Evolutionary conservation across 257 asterid species (phyloP).

Genomic region (Schizonepeta tenuifolia): DNA sequence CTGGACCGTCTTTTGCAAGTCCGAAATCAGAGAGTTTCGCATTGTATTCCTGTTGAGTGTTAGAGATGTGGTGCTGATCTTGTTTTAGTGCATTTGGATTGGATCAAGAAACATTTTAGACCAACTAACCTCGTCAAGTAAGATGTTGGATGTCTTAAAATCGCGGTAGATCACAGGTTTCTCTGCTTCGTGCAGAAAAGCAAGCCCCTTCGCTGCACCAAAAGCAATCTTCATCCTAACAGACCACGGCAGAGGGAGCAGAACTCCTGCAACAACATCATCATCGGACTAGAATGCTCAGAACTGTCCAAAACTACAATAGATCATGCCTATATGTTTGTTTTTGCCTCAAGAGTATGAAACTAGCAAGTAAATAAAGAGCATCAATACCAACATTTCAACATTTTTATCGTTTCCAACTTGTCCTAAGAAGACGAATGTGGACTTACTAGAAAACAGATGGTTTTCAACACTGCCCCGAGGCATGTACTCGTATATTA

Average conservation of each 20-base stretch:
- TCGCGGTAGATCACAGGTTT: slow-evolving; percentile 93
- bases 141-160: slow-evolving; percentile 87
- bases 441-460: slow-evolving; percentile 67
- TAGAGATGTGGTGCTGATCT: background rate
- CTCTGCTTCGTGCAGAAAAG: slow-evolving; percentile 88
- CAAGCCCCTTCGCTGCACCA: slow-evolving; percentile 93
- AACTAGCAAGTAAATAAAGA: background rate
- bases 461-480: slow-evolving; percentile 79
- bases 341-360: background rate
- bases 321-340: too few relatives aligned
- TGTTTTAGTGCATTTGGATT: background rate
- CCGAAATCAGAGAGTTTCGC: slow-evolving; percentile 85
- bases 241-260: slow-evolving; percentile 90
- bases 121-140: slow-evolving; percentile 60
- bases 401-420: background rate
- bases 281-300: background rate
- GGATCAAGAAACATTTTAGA: background rate
- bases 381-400: background rate
- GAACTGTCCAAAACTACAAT: background rate
- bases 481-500: slow-evolving; percentile 74
- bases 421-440: background rate
- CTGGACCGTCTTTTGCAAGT: slow-evolving; percentile 86
- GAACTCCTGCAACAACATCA: slow-evolving; percentile 53
- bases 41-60: slow-evolving; percentile 63
- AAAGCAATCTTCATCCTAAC: slow-evolving; percentile 84